Evolutionary conservation across 495 filamentous ascomycete species (phyloP), one percentile per base, ranked within the genome.

Genomic region (Xylaria telfairii): DNA sequence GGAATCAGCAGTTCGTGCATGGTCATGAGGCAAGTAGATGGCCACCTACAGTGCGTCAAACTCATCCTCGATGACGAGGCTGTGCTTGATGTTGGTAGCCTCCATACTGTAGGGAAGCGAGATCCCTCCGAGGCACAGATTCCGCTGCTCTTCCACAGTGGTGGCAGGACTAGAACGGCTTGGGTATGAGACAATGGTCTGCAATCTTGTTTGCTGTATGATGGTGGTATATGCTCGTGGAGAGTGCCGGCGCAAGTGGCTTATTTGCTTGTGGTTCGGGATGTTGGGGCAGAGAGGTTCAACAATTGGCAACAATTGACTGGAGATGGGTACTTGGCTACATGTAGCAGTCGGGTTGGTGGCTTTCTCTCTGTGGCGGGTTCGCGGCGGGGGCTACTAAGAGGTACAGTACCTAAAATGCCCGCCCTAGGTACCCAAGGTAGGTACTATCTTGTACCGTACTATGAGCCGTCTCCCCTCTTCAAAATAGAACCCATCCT

Each of bases 21-120:
- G 13, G 6, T 13, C n/a, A n/a, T n/a, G n/a, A 17, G 0, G 17
- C 13, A 76, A 37, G 34, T 37, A 8, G 10, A 49, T 24, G 8
- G 72, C 70, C 56, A 73, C 79, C 67, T 76, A 85, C 83, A 86
- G 76, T 42, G 82, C 82, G 73, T 85, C 84, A 56, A 85, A 85
- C 72, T 85, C 83, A 19, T 84, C 82, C 49, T 81, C 79, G 37
- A 80, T 42, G 30, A 84, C 78, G 51, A 84, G 71, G 65, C 77
- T 79, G 66, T 83, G 74, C 42, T 79, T 71, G 67, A 79, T 72
- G 68, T 79, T 69, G 68, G 72, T 77, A 49, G 77, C 76, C 63
- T 78, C 76, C 76, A 78, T 77, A 37, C 34, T 37, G 34, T 17
- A 46, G 3, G 17, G 46, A 30, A 34, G 2, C 26, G 42, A 32